Conservation (phyloP, 2,329 filamentous ascomycete genomes). For the Helicocarpus griseus region DNA sequence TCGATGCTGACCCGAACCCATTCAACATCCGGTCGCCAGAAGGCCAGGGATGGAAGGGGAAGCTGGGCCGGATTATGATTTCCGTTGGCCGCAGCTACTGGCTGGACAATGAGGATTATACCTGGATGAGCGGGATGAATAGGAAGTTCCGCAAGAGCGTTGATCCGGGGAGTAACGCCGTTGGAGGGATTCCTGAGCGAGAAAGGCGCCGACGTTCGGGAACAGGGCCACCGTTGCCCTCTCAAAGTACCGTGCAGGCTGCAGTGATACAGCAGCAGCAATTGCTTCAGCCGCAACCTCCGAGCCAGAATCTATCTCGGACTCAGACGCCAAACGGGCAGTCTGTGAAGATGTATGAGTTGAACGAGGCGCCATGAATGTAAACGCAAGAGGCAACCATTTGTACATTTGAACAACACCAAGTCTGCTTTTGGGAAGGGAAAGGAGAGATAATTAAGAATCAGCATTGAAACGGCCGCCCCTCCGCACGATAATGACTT, state of each 20-base stretch:
- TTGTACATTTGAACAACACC: too few species aligned
- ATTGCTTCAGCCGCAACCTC: neutral
- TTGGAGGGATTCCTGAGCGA: slow-evolving; percentile 41
- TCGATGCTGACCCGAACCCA: slow-evolving; percentile 49
- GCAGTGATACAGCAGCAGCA: slow-evolving; percentile 15
- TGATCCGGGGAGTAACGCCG: slow-evolving; percentile 24
- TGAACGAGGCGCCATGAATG: slow-evolving; percentile 23
- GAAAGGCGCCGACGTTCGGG: slow-evolving; percentile 53
- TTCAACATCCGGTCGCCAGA: slow-evolving; percentile 63
- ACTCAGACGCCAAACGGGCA: neutral
- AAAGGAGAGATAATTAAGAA: neutral
- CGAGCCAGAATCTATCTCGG: neutral
- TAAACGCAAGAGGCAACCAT: neutral
- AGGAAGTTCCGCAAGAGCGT: slow-evolving; percentile 48
- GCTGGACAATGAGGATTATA: slow-evolving; percentile 59
- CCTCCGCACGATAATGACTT: neutral
- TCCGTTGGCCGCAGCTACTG: slow-evolving; percentile 67
- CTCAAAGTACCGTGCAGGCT: slow-evolving; percentile 27
- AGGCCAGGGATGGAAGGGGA: slow-evolving; percentile 69
- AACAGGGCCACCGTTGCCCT: slow-evolving; percentile 44
- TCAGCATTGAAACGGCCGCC: neutral
- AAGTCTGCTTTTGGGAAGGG: neutral
- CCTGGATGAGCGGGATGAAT: slow-evolving; percentile 57
- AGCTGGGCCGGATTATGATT: slow-evolving; percentile 70
- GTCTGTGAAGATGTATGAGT: slow-evolving; percentile 29